Conservation (phyloP, 2,329 filamentous ascomycete genomes). For the Rutstroemia sydowiana region DNA sequence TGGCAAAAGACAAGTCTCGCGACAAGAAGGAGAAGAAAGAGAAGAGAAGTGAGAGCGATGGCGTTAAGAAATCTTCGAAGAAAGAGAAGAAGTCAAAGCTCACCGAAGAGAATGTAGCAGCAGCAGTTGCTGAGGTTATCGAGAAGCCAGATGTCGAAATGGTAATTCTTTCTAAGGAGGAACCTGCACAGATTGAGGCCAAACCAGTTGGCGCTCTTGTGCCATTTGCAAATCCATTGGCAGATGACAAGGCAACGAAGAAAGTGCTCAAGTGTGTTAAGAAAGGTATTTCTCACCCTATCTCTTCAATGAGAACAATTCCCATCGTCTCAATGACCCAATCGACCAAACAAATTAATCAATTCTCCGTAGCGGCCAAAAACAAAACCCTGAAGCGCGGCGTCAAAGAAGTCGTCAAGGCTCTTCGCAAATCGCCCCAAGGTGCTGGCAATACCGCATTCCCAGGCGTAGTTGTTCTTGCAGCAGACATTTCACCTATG, state of each 20-base stretch:
- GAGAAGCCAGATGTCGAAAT: constrained; percentile 44
- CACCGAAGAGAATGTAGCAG: constrained; percentile 43
- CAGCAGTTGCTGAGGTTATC: constrained; percentile 58
- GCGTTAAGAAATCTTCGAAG: constrained; percentile 38
- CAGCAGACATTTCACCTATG: constrained; percentile 95
- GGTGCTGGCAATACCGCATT: constrained; percentile 56
- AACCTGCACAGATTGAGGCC: constrained; percentile 34
- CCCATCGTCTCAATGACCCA: constrained; percentile 3
- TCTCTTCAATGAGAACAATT: too few relatives aligned
- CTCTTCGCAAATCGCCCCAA: constrained; percentile 81
- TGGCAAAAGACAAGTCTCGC: constrained; percentile 29
- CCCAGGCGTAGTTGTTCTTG: constrained; percentile 79
- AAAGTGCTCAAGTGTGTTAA: constrained; percentile 59
- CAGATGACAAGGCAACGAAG: constrained; percentile 67
- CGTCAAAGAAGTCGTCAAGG: constrained; percentile 98
- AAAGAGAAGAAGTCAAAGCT: constrained; percentile 35
- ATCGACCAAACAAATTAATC: not conserved
- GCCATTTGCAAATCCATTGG: constrained; percentile 75
- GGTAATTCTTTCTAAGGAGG: constrained; percentile 33
- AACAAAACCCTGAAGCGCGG: constrained; percentile 93
- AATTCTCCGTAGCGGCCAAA: constrained; percentile 65
- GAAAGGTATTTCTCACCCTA: constrained; percentile 39
- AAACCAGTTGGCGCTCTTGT: constrained; percentile 57
- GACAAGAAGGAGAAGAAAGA: constrained; percentile 60
- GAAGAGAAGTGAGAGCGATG: constrained; percentile 44